Conservation (phyloP, 225 moss, liverwort and hornwort genomes). For the Rhytidiadelphus loreus region DNA sequence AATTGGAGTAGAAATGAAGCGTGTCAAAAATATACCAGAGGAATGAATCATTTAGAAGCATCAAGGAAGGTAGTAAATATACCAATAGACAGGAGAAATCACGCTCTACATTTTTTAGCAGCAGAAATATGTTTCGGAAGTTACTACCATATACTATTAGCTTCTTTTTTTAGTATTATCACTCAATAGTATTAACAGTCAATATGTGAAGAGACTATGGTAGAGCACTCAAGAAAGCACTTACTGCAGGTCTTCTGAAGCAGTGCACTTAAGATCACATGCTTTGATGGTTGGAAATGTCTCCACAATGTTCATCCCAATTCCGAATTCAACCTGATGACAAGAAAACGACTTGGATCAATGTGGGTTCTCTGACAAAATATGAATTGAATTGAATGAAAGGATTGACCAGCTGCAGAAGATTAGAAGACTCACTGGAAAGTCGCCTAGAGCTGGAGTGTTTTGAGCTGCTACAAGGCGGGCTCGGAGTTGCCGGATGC, state of each 20-base stretch:
- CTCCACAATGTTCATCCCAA: slow-evolving; percentile 38
- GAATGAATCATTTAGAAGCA: not conserved
- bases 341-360: not conserved
- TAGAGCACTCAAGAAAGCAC: not conserved
- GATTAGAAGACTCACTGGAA: slow-evolving; percentile 10
- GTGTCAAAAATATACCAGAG: not conserved
- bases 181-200: not conserved
- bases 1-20: not conserved
- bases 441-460: not conserved
- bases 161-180: not conserved
- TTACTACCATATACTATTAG: not conserved
- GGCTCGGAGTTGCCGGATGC: slow-evolving; percentile 46
- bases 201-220: not conserved
- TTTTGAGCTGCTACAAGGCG: slow-evolving; percentile 32
- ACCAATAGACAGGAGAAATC: not conserved
- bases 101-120: not conserved
- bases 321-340: slow-evolving; percentile 29
- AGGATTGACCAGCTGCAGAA: not conserved
- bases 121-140: not conserved
- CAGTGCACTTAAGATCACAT: slow-evolving; percentile 23
- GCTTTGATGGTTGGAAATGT: slow-evolving; percentile 47
- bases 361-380: not conserved
- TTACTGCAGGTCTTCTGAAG: slow-evolving; percentile 32
- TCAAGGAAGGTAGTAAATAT: not conserved
- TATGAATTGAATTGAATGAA: not conserved